Percentiles rank a stretch among this genome's conserved stretches.
Conservation (phyloP, 192 early-diverging fungal genomes). For the Thoreauomyces humboldtii region DNA sequence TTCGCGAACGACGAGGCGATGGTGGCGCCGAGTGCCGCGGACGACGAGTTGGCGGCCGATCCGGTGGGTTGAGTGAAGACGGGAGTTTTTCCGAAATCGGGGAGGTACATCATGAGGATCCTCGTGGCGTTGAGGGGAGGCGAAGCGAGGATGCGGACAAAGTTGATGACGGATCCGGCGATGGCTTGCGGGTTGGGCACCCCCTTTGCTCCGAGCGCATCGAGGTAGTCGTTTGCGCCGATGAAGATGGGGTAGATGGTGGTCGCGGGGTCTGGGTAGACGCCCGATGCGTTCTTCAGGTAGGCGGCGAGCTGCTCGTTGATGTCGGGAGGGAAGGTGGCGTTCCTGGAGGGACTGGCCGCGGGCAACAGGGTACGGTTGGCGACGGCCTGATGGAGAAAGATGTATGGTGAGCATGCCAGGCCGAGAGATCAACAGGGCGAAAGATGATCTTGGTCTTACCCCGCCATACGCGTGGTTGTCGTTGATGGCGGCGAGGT, state of each 20-base stretch:
- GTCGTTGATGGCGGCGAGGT: background rate
- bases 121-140: background rate
- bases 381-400: slow-evolving; percentile 2
- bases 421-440: too few species aligned
- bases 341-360: background rate
- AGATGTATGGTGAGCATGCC: too few species aligned
- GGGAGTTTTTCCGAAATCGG: slow-evolving; percentile 1
- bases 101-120: background rate
- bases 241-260: slow-evolving; percentile 20
- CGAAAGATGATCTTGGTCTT: too few species aligned
- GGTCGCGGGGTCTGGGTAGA: slow-evolving; percentile 1
- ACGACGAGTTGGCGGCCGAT: background rate
- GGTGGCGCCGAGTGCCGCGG: background rate
- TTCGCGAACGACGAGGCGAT: slow-evolving; percentile 5
- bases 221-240: slow-evolving; percentile 23
- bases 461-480: slow-evolving; percentile 19
- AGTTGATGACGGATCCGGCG: slow-evolving; percentile 7
- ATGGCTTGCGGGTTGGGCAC: background rate
- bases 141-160: slow-evolving; percentile 1
- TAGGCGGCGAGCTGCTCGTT: slow-evolving; percentile 1
- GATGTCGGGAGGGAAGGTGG: slow-evolving; percentile 10
- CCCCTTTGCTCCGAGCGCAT: background rate
- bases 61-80: background rate
- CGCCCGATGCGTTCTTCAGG: background rate
- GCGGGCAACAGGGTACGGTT: background rate